Evolutionary conservation across 441 rosid species (phyloP).

Genomic region (Dalechampia spathulata): DNA sequence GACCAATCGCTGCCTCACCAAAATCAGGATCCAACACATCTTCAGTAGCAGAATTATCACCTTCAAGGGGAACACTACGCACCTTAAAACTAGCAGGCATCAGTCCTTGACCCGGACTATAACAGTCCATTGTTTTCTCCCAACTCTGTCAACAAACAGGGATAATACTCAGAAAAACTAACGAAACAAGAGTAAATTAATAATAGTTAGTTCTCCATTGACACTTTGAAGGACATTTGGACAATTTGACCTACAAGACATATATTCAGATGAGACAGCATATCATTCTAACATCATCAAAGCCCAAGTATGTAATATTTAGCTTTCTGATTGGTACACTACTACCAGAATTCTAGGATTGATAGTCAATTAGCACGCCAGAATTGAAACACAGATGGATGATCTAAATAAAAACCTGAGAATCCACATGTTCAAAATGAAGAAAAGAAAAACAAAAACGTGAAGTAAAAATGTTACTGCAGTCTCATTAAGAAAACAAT

Average conservation of each 20-base stretch:
- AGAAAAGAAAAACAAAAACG: too few relatives aligned
- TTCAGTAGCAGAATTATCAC: slow-evolving; percentile 68
- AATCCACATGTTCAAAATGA: too few relatives aligned
- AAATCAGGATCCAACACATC: slow-evolving; percentile 83
- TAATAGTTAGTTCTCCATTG: background rate
- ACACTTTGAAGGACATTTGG: background rate
- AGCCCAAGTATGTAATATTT: too few relatives aligned
- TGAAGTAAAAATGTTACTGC: too few relatives aligned
- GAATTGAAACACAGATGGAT: too few relatives aligned
- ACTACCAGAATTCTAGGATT: too few relatives aligned
- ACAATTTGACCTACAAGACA: background rate
- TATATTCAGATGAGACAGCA: too few relatives aligned
- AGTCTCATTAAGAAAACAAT: background rate
- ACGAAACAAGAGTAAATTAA: background rate
- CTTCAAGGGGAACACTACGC: slow-evolving; percentile 66
- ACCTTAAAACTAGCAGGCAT: slow-evolving; percentile 96
- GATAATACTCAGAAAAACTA: slow-evolving; percentile 6
- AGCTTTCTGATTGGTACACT: too few relatives aligned
- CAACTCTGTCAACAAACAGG: slow-evolving; percentile 45
- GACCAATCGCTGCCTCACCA: slow-evolving; percentile 88
- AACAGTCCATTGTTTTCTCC: slow-evolving; percentile 94
- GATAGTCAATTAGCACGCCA: too few relatives aligned
- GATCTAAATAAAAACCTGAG: too few relatives aligned
- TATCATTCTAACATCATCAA: too few relatives aligned
- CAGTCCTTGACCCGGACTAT: slow-evolving; percentile 89